Percentiles rank a stretch among this genome's conserved stretches.
Conservation (phyloP, 352 stramenopile species). For the Globisporangium acanthophoron region DNA sequence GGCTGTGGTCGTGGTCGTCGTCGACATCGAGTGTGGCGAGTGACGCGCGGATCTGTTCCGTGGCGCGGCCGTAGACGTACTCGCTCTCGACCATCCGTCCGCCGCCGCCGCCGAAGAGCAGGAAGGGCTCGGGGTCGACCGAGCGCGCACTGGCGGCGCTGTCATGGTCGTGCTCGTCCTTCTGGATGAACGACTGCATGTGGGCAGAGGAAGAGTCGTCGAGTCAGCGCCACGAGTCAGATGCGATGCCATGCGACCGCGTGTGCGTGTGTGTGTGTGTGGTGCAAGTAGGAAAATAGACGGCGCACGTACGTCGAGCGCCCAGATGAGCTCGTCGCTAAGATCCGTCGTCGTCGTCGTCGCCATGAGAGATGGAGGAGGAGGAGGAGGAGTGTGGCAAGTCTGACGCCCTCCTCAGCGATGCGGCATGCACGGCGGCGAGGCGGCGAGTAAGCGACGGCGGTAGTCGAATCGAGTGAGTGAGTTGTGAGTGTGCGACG, state of each 20-base stretch:
- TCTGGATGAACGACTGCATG: constrained; percentile 36
- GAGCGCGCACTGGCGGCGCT: constrained; percentile 25
- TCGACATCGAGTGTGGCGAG: constrained; percentile 10
- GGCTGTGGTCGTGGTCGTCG: background rate
- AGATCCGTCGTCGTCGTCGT: constrained; percentile 44
- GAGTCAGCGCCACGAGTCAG: background rate
- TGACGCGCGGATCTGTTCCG: constrained; percentile 13
- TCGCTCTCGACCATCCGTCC: constrained; percentile 30
- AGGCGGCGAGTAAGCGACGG: background rate
- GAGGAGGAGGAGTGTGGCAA: too few relatives aligned
- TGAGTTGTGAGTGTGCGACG: background rate
- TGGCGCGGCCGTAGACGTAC: constrained; percentile 34
- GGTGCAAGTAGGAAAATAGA: constrained; percentile 1
- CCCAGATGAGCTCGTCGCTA: constrained; percentile 64
- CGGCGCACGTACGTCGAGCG: constrained; percentile 48
- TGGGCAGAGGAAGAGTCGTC: background rate
- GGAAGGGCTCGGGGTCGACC: constrained; percentile 41
- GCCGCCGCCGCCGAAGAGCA: constrained; percentile 16
- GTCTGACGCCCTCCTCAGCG: background rate
- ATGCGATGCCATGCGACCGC: background rate
- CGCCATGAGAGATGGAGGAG: background rate
- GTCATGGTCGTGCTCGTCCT: constrained; percentile 23
- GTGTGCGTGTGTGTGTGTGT: too few relatives aligned
- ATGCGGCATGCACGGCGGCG: constrained; percentile 8
- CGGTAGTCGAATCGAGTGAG: background rate